Conservation (phyloP, 2,329 filamentous ascomycete genomes). For the Iodosphaeria phyllophila region DNA sequence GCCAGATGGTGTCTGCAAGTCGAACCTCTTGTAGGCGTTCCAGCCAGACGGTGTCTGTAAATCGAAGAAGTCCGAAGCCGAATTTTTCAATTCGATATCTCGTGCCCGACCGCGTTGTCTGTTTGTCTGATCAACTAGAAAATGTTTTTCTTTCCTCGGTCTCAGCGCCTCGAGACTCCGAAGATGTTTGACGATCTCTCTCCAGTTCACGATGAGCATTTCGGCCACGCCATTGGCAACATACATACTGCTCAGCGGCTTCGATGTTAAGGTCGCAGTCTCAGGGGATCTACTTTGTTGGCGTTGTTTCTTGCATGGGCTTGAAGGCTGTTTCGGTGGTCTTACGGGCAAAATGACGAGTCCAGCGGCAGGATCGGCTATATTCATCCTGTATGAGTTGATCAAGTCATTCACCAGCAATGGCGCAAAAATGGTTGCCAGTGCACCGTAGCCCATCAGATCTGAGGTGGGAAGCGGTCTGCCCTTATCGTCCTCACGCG, state of each 20-base stretch:
- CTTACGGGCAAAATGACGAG: slow-evolving; percentile 22
- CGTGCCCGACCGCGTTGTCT: slow-evolving; percentile 3
- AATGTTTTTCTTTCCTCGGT: slow-evolving; percentile 5
- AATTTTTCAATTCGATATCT: slow-evolving; percentile 16
- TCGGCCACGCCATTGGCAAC: slow-evolving; percentile 40
- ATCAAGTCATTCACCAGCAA: slow-evolving; percentile 40
- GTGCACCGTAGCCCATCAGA: slow-evolving; percentile 42
- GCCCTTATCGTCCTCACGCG: slow-evolving; percentile 30
- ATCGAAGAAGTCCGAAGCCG: slow-evolving; percentile 21
- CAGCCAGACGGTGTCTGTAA: slow-evolving; percentile 19
- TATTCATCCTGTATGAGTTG: slow-evolving; percentile 27
- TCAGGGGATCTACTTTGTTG: slow-evolving; percentile 11
- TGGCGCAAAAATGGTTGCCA: slow-evolving; percentile 48
- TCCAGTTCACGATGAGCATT: slow-evolving; percentile 49
- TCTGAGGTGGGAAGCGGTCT: slow-evolving; percentile 34
- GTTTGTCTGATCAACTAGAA: too few relatives aligned
- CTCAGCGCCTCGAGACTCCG: slow-evolving; percentile 22
- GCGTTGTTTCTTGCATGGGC: too few relatives aligned
- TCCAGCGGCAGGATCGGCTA: slow-evolving; percentile 21
- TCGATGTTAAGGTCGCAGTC: too few relatives aligned
- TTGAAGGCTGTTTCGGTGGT: slow-evolving; percentile 22
- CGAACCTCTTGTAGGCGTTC: slow-evolving; percentile 16
- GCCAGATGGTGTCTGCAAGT: slow-evolving; percentile 17
- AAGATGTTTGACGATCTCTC: slow-evolving; percentile 42
- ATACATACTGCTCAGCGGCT: slow-evolving; percentile 12